Base-by-base conservation (phyloP, 352 stramenopile genomes). In the Phytophthora lateralis region DNA sequence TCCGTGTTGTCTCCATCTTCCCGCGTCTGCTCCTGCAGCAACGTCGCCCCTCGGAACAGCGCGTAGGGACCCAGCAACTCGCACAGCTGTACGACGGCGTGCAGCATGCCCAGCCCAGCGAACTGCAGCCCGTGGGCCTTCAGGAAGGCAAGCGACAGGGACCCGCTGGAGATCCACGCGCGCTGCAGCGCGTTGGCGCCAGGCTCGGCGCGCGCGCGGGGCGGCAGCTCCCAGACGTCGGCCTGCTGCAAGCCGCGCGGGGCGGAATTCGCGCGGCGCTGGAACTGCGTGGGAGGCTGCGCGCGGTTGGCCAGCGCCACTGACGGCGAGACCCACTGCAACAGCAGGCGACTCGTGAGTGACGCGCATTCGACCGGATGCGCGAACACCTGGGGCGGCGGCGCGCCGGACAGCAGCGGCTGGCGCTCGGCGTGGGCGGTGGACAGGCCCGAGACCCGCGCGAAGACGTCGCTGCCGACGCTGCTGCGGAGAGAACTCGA, bases 171-270 rank as follows among this genome's bases (percentile, higher is more conserved):
- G 54, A 80, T 79, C 84, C 82, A 93, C 39, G 83, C 67, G 46
- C 63, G 71, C 21, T 89, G 71, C 37, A 93, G 60, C 21, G 60
- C 21, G 42, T 83, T 82, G 14, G 78, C 71, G 17, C 70, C 76
- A 17, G 66, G 58, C 50, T 87, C 80, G 46, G 73, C 74, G 11
- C 73, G 72, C 15, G 80, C 71, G 8, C 12, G 27, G 9, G 71
- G 56, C 17, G 77, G 67, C 32, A 94, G 71, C 18, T 77, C 60
- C 85, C 82, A 94, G 2, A 88, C 71, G 38, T 94, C 85, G 18
- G 55, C 51, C 32, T 85, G 69, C 30, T 85, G 53, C 48, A 91
- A 69, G 5, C 67, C 67, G 20, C 63, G 62, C 42, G 50, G 75
- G 58, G 61, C 12, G 54, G 54, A 58, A 75, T 55, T 2, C 63